These are phyloP conservation scores for Trifolium subterraneum DNA, from an alignment of 306 rosid genomes.

Conservation along the genomic window DNA sequence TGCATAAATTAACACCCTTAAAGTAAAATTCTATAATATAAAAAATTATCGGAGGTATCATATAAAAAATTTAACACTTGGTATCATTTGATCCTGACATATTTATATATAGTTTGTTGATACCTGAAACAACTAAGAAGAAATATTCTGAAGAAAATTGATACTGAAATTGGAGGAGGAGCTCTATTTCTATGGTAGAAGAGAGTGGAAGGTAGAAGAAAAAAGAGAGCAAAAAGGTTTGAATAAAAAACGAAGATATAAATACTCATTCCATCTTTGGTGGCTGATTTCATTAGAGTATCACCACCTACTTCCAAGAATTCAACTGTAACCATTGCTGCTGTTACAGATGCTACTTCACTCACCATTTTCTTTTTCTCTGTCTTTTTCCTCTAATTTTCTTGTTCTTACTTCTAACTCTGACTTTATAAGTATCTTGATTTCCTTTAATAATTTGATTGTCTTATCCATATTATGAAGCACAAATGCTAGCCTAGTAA, in stretches of 20 bases:
- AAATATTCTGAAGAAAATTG: constrained; percentile 40
- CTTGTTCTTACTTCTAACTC: neutral
- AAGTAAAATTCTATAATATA: too few species aligned
- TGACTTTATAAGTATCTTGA: too few species aligned
- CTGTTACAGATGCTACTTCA: constrained; percentile 33
- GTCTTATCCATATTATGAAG: too few species aligned
- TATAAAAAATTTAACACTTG: too few species aligned
- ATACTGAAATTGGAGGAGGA: constrained; percentile 38
- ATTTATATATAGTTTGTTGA: neutral
- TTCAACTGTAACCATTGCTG: constrained; percentile 41
- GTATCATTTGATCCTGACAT: too few species aligned
- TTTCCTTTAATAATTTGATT: too few species aligned
- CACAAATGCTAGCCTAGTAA: too few species aligned
- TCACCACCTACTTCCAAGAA: constrained; percentile 44
- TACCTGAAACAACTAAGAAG: constrained; percentile 46
- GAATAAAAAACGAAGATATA: constrained; percentile 47
- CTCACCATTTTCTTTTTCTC: constrained; percentile 32
- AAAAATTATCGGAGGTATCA: too few species aligned
- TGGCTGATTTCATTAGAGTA: constrained; percentile 49
- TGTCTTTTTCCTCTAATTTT: neutral
- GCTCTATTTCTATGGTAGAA: constrained; percentile 49
- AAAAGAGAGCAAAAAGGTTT: constrained; percentile 45
- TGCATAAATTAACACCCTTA: too few species aligned
- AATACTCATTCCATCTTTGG: constrained; percentile 45
- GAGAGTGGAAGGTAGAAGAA: constrained; percentile 47